Evolutionary conservation across 768 basidiomycete genomes (phyloP).

Genomic region (Tubosaeta sp.): DNA sequence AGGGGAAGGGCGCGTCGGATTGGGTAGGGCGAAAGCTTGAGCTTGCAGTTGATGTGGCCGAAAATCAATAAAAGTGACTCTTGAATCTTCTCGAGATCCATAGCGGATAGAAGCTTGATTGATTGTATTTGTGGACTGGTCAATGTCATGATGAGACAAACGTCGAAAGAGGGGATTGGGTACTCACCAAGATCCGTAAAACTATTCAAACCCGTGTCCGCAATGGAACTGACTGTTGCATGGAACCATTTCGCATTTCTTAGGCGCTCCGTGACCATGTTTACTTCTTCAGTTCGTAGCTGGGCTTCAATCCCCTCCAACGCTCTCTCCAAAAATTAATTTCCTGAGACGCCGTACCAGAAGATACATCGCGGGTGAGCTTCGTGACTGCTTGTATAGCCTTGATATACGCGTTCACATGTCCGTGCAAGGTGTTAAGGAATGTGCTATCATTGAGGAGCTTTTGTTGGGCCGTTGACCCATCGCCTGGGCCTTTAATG

Average conservation of each 20-base stretch:
- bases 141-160: neutral
- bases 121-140: constrained; percentile 94
- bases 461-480: constrained; percentile 65
- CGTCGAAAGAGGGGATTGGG: neutral
- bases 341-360: constrained; percentile 96
- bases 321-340: constrained; percentile 98
- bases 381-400: constrained; percentile 96
- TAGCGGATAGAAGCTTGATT: constrained; percentile 89
- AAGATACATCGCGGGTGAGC: constrained; percentile 87
- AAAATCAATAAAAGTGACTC: constrained; percentile 87
- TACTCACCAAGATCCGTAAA: constrained; percentile 79
- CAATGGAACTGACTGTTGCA: constrained; percentile 95
- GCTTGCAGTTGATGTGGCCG: constrained; percentile 90
- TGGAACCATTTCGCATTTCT: constrained; percentile 96
- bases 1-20: constrained; percentile 93
- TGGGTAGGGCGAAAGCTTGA: constrained; percentile 94
- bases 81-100: constrained; percentile 92
- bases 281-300: constrained; percentile 86
- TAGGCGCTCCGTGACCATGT: constrained; percentile 89
- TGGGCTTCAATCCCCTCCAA: constrained; percentile 92
- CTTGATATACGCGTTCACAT: constrained; percentile 98
- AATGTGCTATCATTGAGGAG: constrained; percentile 84
- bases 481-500: constrained; percentile 40
- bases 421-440: constrained; percentile 87
- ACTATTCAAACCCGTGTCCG: constrained; percentile 95